Evolutionary conservation across 495 filamentous ascomycete species (phyloP).

Genomic region (Xylaria telfairii): DNA sequence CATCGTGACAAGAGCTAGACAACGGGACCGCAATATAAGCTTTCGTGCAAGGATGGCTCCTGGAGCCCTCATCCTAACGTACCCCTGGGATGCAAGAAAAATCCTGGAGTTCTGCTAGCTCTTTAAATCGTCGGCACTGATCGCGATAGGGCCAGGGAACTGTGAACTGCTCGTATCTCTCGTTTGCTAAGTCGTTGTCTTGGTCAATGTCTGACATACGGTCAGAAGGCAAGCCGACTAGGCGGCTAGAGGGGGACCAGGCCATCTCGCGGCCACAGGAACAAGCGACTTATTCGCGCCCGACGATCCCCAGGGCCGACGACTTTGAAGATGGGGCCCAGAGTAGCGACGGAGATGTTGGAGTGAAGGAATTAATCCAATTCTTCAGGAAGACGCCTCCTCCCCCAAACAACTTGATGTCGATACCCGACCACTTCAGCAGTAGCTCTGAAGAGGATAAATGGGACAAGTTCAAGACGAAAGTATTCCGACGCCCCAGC

Average conservation of each 20-base stretch:
- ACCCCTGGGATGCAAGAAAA: not conserved
- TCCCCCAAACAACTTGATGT: conserved; percentile 49
- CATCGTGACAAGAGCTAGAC: not conserved
- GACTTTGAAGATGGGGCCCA: not conserved
- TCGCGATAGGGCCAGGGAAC: not conserved
- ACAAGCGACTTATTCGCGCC: not conserved
- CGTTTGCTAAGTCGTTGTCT: not conserved
- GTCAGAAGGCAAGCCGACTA: not conserved
- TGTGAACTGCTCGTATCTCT: not conserved
- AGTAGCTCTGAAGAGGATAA: conserved; percentile 29
- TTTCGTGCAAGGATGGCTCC: conserved; percentile 7
- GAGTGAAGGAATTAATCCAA: conserved; percentile 42
- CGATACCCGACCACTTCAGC: conserved; percentile 40
- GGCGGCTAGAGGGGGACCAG: not conserved
- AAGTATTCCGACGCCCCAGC: conserved; percentile 31
- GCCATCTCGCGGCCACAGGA: not conserved
- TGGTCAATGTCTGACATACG: conserved; percentile 11
- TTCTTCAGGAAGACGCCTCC: conserved; percentile 52
- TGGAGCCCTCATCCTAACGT: conserved; percentile 9
- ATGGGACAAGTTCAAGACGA: conserved; percentile 37
- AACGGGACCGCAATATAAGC: conserved; percentile 21
- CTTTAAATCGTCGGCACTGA: not conserved
- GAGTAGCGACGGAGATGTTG: not conserved
- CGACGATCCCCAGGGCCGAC: not conserved
- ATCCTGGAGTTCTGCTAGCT: not conserved